Percentiles rank a stretch among this genome's conserved stretches.
Evolutionary conservation across 345 rosid genomes (phyloP).

Genomic region (Sonneratia caseolaris): DNA sequence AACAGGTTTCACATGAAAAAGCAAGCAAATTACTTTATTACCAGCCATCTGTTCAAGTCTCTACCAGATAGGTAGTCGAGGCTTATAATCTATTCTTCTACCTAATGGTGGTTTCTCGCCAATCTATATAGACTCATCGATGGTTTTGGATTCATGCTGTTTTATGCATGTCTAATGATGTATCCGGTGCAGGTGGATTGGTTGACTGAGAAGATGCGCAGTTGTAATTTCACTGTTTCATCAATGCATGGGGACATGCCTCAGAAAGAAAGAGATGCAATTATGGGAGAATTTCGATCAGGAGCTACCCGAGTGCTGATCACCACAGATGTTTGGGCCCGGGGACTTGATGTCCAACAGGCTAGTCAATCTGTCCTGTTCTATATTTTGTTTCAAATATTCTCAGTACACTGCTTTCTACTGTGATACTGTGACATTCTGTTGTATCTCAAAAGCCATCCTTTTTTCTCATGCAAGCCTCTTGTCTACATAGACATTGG

Average conservation of each 20-base stretch:
- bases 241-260: constrained; percentile 99
- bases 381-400: neutral
- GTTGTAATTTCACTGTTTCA: constrained; percentile 78
- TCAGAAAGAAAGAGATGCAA: constrained; percentile 90
- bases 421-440: neutral
- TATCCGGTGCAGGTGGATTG: constrained; percentile 64
- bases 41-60: too few species aligned
- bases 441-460: neutral
- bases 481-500: neutral
- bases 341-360: constrained; percentile 96
- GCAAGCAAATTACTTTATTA: too few species aligned
- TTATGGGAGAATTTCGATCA: constrained; percentile 68
- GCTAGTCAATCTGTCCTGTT: constrained; percentile 24
- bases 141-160: too few species aligned
- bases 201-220: constrained; percentile 97
- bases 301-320: constrained; percentile 89
- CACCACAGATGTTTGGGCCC: constrained; percentile 99
- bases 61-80: too few species aligned
- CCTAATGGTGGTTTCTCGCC: too few species aligned
- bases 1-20: too few species aligned
- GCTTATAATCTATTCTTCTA: too few species aligned
- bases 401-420: neutral
- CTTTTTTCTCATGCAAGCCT: neutral
- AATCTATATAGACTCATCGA: too few species aligned
- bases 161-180: neutral